Evolutionary conservation across 495 filamentous ascomycete genomes (phyloP).

Genomic region (Xylaria nigripes): DNA sequence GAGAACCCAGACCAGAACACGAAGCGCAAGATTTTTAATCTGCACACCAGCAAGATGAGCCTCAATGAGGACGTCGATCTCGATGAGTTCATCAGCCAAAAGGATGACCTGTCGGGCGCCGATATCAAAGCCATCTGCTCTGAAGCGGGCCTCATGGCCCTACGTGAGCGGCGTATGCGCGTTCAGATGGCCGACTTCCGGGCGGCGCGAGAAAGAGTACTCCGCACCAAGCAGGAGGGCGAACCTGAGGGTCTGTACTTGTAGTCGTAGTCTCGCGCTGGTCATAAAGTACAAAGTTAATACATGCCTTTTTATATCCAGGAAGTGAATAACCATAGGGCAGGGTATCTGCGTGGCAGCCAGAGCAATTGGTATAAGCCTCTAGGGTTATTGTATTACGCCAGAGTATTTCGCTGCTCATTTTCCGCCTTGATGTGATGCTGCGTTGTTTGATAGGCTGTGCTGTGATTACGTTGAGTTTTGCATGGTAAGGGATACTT

Average conservation of each 20-base stretch:
- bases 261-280: conserved; percentile 47
- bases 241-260: conserved; percentile 98
- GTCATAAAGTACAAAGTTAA: not conserved
- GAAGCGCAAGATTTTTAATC: conserved; percentile 98
- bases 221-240: conserved; percentile 98
- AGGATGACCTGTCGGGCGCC: conserved; percentile 94
- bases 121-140: conserved; percentile 99
- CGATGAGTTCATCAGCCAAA: conserved; percentile 97
- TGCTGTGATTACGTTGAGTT: not conserved
- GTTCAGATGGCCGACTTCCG: conserved; percentile 99
- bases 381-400: not conserved
- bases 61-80: conserved; percentile 91
- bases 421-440: not conserved
- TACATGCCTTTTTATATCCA: not conserved
- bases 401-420: not conserved
- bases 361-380: not conserved
- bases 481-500: not conserved
- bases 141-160: conserved; percentile 89
- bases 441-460: not conserved
- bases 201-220: conserved; percentile 80
- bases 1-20: conserved; percentile 99
- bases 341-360: not conserved
- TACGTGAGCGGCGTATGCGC: conserved; percentile 92
- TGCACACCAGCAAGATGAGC: conserved; percentile 99
- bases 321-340: not conserved